Evolutionary conservation across 805 yeast genomes (phyloP).

Genomic region (Suhomyces faveliae): DNA sequence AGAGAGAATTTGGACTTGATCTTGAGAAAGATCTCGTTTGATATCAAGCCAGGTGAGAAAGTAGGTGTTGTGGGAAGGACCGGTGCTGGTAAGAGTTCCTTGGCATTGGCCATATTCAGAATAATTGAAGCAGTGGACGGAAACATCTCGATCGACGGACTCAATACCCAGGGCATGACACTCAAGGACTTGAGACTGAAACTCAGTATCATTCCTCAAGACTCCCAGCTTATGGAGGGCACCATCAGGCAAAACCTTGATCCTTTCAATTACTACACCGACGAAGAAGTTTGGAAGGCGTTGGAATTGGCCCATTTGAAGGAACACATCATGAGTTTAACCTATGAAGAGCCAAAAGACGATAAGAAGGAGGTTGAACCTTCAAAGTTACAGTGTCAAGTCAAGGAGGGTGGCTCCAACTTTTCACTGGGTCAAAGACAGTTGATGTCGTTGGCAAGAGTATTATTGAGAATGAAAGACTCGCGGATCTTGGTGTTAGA

Average conservation of each 20-base stretch:
- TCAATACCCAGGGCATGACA: constrained; percentile 15
- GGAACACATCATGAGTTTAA: constrained; percentile 15
- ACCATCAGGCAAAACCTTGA: constrained; percentile 25
- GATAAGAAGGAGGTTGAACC: background rate
- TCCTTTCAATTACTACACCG: constrained; percentile 23
- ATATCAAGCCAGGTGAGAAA: constrained; percentile 22
- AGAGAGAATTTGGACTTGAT: constrained; percentile 21
- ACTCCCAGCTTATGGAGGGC: constrained; percentile 26
- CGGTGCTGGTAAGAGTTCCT: constrained; percentile 28
- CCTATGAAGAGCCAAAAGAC: constrained; percentile 3
- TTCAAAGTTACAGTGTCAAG: constrained; percentile 25
- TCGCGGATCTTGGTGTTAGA: constrained; percentile 27
- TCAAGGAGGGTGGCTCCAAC: constrained; percentile 77
- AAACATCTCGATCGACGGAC: constrained; percentile 17
- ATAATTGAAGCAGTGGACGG: constrained; percentile 22
- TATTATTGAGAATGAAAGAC: constrained; percentile 49
- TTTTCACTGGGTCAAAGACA: constrained; percentile 89
- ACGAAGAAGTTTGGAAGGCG: constrained; percentile 22
- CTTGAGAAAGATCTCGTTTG: constrained; percentile 14
- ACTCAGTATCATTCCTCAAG: constrained; percentile 27
- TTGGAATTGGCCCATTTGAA: constrained; percentile 20
- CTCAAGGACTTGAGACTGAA: constrained; percentile 22
- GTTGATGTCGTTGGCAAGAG: constrained; percentile 80
- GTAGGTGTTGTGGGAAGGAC: constrained; percentile 28
- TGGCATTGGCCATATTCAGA: constrained; percentile 25